These are phyloP conservation scores for Penicillium tannophilum DNA, from an alignment of 495 filamentous ascomycete genomes.

Conservation along the genomic window DNA sequence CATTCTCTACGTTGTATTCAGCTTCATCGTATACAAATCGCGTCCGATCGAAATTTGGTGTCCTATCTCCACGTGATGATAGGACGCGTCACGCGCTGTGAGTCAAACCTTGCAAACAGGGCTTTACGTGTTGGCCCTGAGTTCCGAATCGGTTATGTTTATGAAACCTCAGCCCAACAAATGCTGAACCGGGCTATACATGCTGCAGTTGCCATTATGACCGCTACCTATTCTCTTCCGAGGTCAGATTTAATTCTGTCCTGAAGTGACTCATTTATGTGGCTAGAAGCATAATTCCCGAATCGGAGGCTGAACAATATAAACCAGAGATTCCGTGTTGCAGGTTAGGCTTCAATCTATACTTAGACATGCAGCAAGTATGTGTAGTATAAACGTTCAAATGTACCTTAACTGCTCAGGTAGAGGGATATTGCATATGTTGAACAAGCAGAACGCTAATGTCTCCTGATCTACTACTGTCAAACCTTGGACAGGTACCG, in stretches of 20 bases:
- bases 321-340: not conserved
- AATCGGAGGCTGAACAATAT: not conserved
- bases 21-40: not conserved
- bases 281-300: not conserved
- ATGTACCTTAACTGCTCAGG: no score
- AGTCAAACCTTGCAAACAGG: conserved; percentile 5
- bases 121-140: not conserved
- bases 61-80: conserved; percentile 4
- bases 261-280: not conserved
- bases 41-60: not conserved
- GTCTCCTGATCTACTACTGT: not conserved
- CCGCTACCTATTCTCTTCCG: not conserved
- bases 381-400: no score
- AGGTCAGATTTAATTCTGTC: no score
- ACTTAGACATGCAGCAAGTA: not conserved
- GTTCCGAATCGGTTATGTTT: not conserved
- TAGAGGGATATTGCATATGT: no score
- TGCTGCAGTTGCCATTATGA: not conserved
- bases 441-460: no score
- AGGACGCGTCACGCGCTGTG: conserved; percentile 1
- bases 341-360: not conserved
- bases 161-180: not conserved
- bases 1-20: not conserved
- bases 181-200: not conserved
- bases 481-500: no score